Conservation (phyloP, 495 filamentous ascomycete genomes). For the Xylaria grammica region DNA sequence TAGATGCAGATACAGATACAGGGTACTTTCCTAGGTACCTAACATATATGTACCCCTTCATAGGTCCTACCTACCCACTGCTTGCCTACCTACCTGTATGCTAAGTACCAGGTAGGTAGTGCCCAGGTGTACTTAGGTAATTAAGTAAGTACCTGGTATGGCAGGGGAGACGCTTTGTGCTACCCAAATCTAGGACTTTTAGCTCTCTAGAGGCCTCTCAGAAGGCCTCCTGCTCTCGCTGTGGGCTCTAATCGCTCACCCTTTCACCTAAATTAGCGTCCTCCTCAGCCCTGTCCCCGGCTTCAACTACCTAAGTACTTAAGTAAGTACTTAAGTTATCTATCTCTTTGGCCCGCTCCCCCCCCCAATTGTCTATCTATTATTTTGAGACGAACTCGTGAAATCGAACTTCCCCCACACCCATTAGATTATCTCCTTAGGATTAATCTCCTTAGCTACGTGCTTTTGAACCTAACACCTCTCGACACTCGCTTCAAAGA, state of each 20-base stretch:
- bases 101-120: neutral
- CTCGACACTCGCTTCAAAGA: conserved; percentile 10
- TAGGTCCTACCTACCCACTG: no score
- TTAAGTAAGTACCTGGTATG: no score
- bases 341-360: no score
- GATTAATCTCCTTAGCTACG: neutral
- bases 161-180: neutral
- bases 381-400: conserved; percentile 13
- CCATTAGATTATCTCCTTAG: neutral
- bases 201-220: neutral
- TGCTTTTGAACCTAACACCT: neutral
- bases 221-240: neutral
- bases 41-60: no score
- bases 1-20: no score
- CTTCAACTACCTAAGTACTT: neutral
- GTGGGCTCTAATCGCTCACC: no score
- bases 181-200: conserved; percentile 6
- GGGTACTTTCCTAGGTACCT: no score
- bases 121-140: no score
- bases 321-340: no score
- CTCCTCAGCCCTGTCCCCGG: neutral
- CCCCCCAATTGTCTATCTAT: conserved; percentile 5
- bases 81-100: no score
- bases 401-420: conserved; percentile 14
- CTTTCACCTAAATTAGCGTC: no score